A percentile compares a stretch with the other conserved stretches of the same genome.
These are phyloP conservation scores for Fusarium tricinctum DNA, from an alignment of 2,329 filamentous ascomycete genomes.

Conservation along the genomic window DNA sequence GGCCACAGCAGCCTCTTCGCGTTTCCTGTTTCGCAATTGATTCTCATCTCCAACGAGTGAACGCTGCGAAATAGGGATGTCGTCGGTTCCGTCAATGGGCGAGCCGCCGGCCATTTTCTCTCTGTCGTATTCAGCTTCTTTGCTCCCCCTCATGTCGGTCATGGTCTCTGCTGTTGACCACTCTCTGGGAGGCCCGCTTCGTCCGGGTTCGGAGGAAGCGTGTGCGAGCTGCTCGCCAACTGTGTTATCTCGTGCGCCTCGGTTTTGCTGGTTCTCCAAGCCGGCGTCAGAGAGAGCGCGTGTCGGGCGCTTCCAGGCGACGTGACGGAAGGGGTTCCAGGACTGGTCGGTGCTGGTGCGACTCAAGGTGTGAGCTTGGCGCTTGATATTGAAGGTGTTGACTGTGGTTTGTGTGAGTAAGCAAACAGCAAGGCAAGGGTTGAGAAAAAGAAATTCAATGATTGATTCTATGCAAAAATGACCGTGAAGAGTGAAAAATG, in stretches of 20 bases:
- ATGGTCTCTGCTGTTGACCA: conserved; percentile 48
- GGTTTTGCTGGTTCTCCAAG: conserved; percentile 52
- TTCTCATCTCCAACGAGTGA: conserved; percentile 41
- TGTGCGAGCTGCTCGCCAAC: conserved; percentile 54
- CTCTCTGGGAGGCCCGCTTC: conserved; percentile 43
- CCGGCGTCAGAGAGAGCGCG: conserved; percentile 50
- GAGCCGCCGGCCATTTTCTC: conserved; percentile 35
- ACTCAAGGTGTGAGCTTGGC: conserved; percentile 60
- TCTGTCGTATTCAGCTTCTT: conserved; percentile 26
- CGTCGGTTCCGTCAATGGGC: conserved; percentile 39
- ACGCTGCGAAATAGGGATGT: conserved; percentile 40
- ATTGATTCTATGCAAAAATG: neutral
- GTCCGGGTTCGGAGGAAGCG: conserved; percentile 53
- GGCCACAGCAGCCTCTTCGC: conserved; percentile 38
- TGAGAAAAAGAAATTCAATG: neutral
- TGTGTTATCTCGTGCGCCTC: conserved; percentile 33
- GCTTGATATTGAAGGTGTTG: conserved; percentile 62
- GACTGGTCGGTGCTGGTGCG: conserved; percentile 56
- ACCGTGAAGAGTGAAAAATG: conserved; percentile 9
- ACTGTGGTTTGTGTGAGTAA: conserved; percentile 51
- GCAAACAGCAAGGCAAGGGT: conserved; percentile 3
- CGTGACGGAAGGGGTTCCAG: conserved; percentile 62
- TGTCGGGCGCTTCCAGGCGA: conserved; percentile 53
- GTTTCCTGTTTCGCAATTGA: conserved; percentile 52
- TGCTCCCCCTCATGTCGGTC: conserved; percentile 36